Conservation (phyloP, 164 flowering plant genomes). For the Vitis labrusca region DNA sequence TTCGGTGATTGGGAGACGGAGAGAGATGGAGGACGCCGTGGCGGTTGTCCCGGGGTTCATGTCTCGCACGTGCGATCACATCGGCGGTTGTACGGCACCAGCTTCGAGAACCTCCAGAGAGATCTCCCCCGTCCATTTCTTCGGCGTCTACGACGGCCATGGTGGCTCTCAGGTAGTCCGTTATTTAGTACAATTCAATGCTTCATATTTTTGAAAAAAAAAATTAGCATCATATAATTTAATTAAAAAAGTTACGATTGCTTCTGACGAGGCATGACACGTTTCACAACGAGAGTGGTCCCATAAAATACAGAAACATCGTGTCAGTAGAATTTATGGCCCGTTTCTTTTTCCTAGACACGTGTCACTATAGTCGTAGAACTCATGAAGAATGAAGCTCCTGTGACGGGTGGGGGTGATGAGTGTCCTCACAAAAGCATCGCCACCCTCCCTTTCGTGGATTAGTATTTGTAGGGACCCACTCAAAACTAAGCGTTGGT, state of each 20-base stretch:
- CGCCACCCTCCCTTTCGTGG: too few species aligned
- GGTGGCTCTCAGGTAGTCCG: slow-evolving; percentile 71
- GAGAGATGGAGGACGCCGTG: slow-evolving; percentile 80
- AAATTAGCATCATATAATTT: background rate
- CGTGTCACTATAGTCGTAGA: slow-evolving; percentile 6
- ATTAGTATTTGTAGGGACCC: too few species aligned
- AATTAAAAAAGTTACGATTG: background rate
- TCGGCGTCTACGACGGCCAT: slow-evolving; percentile 86
- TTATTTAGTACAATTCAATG: background rate
- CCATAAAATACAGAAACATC: background rate
- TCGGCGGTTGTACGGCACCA: slow-evolving; percentile 69
- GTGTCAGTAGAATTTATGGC: slow-evolving; percentile 5
- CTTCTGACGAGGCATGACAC: slow-evolving; percentile 2
- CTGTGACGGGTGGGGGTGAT: too few species aligned
- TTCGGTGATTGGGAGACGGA: slow-evolving; percentile 60
- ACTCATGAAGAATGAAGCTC: too few species aligned
- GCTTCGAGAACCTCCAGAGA: slow-evolving; percentile 40
- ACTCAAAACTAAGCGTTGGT: too few species aligned
- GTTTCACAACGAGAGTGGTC: slow-evolving; percentile 7
- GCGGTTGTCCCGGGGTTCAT: slow-evolving; percentile 56
- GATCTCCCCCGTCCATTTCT: slow-evolving; percentile 64
- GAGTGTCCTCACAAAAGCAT: too few species aligned
- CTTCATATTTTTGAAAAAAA: background rate
- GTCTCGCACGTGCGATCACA: slow-evolving; percentile 41
- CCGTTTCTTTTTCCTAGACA: slow-evolving; percentile 3